A percentile compares a stretch with the other conserved stretches of the same genome.
phyloP scores from a whole-genome alignment of 2,329 filamentous ascomycete genomes.

The Phyllosticta citriasiana region DNA sequence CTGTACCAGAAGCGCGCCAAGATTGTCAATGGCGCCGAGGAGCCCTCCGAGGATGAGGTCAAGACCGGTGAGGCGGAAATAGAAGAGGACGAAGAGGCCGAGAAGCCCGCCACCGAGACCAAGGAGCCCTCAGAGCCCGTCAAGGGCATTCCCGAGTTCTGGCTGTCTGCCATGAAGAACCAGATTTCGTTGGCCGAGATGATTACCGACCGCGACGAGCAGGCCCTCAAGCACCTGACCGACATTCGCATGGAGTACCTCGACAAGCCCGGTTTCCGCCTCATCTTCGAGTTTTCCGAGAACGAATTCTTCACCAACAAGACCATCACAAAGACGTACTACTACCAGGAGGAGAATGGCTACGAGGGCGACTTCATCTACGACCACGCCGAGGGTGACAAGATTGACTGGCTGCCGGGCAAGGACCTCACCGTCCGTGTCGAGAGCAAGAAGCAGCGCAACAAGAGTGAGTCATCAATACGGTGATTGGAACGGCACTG shows the following conservation, averaged over 20 bases:
- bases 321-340: slow-evolving; percentile 95
- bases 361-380: slow-evolving; percentile 99
- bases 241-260: slow-evolving; percentile 99
- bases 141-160: slow-evolving; percentile 94
- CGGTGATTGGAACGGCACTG: slow-evolving; percentile 78
- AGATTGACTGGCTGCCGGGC: slow-evolving; percentile 91
- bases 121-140: slow-evolving; percentile 46
- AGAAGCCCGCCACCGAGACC: slow-evolving; percentile 43
- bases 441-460: slow-evolving; percentile 99
- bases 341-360: slow-evolving; percentile 96
- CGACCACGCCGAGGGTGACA: slow-evolving; percentile 94
- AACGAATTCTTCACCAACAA: slow-evolving; percentile 99
- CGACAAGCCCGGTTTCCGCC: slow-evolving; percentile 92
- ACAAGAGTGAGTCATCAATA: slow-evolving; percentile 90
- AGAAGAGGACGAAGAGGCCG: slow-evolving; percentile 52
- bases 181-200: slow-evolving; percentile 94
- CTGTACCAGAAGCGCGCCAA: slow-evolving; percentile 90
- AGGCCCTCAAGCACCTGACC: slow-evolving; percentile 75
- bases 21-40: slow-evolving; percentile 78
- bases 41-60: slow-evolving; percentile 82
- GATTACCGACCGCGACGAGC: slow-evolving; percentile 96
- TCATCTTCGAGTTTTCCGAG: slow-evolving; percentile 93
- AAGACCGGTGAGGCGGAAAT: slow-evolving; percentile 74
- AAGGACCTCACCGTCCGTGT: slow-evolving; percentile 90
- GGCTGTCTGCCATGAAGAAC: slow-evolving; percentile 99